Conservation (phyloP, 148 eudicot genomes). For the Talinum fruticosum region DNA sequence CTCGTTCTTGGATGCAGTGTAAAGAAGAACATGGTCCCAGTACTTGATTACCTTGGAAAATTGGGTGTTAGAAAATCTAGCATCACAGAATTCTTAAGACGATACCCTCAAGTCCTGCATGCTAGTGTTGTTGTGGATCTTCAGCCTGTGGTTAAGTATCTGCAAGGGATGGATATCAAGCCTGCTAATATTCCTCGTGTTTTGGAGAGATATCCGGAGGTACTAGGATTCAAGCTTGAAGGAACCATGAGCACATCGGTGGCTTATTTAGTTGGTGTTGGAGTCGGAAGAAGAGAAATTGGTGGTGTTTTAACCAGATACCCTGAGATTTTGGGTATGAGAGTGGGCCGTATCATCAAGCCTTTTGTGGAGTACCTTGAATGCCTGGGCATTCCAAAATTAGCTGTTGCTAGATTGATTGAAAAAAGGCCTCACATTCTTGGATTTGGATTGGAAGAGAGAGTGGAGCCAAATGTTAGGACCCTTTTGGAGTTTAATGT, state of each 20-base stretch:
- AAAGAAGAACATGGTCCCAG: conserved; percentile 96
- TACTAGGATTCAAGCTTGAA: conserved; percentile 93
- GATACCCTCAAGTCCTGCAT: conserved; percentile 94
- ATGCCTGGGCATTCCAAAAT: conserved; percentile 63
- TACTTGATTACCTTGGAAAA: conserved; percentile 96
- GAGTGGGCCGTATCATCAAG: conserved; percentile 84
- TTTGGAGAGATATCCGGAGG: conserved; percentile 84
- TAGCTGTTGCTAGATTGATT: conserved; percentile 83
- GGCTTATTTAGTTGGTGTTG: conserved; percentile 93
- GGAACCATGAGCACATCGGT: conserved; percentile 99
- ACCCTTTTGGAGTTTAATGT: conserved; percentile 58
- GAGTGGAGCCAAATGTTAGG: conserved; percentile 69
- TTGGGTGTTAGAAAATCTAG: conserved; percentile 79
- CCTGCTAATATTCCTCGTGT: conserved; percentile 73
- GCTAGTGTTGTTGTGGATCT: conserved; percentile 95
- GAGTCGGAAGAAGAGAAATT: conserved; percentile 87
- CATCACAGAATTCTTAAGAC: conserved; percentile 68
- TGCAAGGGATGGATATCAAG: conserved; percentile 82
- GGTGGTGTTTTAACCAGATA: conserved; percentile 74
- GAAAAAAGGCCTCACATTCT: conserved; percentile 88
- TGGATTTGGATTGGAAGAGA: conserved; percentile 71
- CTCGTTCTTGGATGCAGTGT: conserved; percentile 99
- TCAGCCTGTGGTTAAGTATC: conserved; percentile 88
- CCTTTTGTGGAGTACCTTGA: conserved; percentile 91
- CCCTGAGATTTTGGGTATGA: conserved; percentile 91